Base-by-base conservation (phyloP, 805 yeast species). In the Saccharomycopsis schoenii region DNA sequence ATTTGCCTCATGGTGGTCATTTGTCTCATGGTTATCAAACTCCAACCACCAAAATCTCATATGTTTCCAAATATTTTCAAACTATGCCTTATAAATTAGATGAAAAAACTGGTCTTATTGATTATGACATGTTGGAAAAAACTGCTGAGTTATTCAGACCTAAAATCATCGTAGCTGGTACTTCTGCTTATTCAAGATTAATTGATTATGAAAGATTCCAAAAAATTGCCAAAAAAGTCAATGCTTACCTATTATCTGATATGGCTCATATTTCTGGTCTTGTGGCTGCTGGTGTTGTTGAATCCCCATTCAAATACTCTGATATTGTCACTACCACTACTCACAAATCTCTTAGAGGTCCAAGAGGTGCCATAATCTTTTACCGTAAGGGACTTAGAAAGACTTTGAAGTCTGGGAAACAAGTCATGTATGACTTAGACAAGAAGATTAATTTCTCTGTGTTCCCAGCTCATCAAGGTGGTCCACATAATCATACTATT, bases 391-490 rank as follows among this genome's bases (percentile, higher is more conserved):
- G 99, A 69, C 84, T 92, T 64, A 85, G 96, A 82, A 84, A 87
- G 63, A 83, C 85, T 67, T 88, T 84, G 74, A 79, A 88, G 72
- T 91, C 92, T 80, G 98, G 98, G 71, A 89, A 90, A 78, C 97
- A 91, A 77, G 79, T 90, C 62, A 77, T 80, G 62, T 94, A 92
- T 76, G 97, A 94, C 69, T 84, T 94, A 74, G 98, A 94, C 77
- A 86, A 84, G 76, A 89, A 89, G 74, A 92, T 94, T 77, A 94
- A 94, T 82, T 94, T 94, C 76, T 91, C 97, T 10, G 99, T 94
- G 60, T 94, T 94, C 93, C 99, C 99, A 70, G 99, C 97, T 68
- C 99, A 94, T 77, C 99, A 94, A 81, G 99, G 99, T 81, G 99
- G 99, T 74, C 99, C 99, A 70, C 98, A 94, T 79, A 94, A 94